Base-by-base conservation (phyloP, 2,329 filamentous ascomycete genomes). In the Venturia carpophila region DNA sequence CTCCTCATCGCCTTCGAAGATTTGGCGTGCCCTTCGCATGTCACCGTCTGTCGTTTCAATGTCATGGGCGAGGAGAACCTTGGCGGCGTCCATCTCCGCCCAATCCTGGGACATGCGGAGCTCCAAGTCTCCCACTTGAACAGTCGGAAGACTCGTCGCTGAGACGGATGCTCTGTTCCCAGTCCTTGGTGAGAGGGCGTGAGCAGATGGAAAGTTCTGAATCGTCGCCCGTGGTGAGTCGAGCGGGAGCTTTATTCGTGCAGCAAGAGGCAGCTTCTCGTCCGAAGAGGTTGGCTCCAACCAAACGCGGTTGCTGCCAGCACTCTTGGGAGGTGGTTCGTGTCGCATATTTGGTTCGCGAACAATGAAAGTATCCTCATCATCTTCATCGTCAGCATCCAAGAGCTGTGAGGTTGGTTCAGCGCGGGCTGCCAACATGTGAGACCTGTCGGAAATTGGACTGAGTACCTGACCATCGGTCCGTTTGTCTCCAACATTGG, bases 1-100 rank as follows among this genome's bases (percentile, higher is more conserved):
- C 63, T 91, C 87, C 72, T 96, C 92, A 67, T 88, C 85, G 47
- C 92, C 92, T 65, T 93, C 88, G 73, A 85, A 97, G 49, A 99
- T 91, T 71, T 87, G 87, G 70, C 87, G 83, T 0, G 93, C 94
- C 73, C 89, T 90, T 69, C 89, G 84, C 24, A 84, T 82, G 70
- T 96, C 92, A 66, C 89, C 86, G 45, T 86, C 83, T 1, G 84
- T 79, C 5, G 80, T 78, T 83, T 76, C 74, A n/a, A 69, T 69
- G 55, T 72, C 69, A 7, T 62, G 39, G 5, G 45, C 37, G 13
- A 63, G 27, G 42, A 67, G 42, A 19, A 41, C 64, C 55, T 43
- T 63, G 17, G 45, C 49, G 13, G 24, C 56, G 27, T 60, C 60
- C 63, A n/a, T 56, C 24, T 63, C 61, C 17, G 42, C 37, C 43